Evolutionary conservation across 345 rosid species (phyloP).

Genomic region (Gossypioides kirkii): DNA sequence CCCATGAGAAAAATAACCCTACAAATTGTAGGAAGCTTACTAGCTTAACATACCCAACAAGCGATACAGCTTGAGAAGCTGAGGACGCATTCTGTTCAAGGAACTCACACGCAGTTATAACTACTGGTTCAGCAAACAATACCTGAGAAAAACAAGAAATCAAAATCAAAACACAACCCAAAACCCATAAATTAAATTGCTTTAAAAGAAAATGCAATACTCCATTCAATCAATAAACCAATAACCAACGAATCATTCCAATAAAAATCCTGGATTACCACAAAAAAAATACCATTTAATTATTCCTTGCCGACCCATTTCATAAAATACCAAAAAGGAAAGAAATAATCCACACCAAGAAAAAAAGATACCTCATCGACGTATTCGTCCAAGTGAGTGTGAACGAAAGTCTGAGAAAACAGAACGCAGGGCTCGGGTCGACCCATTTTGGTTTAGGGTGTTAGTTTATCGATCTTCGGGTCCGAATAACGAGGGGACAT

Average conservation of each 20-base stretch:
- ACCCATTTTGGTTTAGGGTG: slow-evolving; percentile 40
- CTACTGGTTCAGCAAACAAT: slow-evolving; percentile 85
- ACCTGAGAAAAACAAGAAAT: slow-evolving; percentile 41
- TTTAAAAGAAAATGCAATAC: not conserved
- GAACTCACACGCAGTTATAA: slow-evolving; percentile 88
- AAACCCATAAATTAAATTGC: not conserved
- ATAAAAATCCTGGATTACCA: not conserved
- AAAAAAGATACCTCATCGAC: slow-evolving; percentile 74
- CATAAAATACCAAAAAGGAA: not conserved
- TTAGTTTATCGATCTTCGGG: slow-evolving; percentile 9
- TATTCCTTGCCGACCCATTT: not conserved
- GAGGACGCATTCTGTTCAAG: slow-evolving; percentile 89
- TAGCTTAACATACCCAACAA: slow-evolving; percentile 62
- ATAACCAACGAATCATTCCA: not conserved
- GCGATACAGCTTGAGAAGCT: slow-evolving; percentile 65
- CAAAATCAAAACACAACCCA: not conserved
- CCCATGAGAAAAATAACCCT: not conserved
- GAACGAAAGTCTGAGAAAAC: slow-evolving; percentile 90
- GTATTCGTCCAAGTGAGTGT: slow-evolving; percentile 90
- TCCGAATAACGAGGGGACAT: slow-evolving; percentile 7
- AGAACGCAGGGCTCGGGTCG: slow-evolving; percentile 91
- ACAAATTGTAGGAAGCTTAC: not conserved
- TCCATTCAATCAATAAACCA: not conserved
- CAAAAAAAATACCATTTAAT: not conserved
- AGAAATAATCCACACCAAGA: not conserved